These are phyloP conservation scores for Populus deltoides DNA, from an alignment of 345 rosid genomes.

Conservation along the genomic window DNA sequence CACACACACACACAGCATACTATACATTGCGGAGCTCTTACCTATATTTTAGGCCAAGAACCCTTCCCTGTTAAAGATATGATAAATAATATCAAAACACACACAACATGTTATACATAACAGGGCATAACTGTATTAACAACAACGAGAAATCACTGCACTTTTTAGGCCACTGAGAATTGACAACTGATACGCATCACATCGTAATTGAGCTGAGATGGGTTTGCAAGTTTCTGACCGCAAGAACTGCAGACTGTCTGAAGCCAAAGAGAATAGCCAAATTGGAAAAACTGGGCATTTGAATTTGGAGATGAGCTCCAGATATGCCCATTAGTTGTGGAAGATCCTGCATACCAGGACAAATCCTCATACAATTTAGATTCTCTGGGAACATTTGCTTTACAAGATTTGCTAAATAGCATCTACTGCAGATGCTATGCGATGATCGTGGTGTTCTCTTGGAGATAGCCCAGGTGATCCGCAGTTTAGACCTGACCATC, in stretches of 20 bases:
- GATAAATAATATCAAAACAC: background rate
- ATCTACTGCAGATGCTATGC: slow-evolving; percentile 55
- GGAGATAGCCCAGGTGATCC: slow-evolving; percentile 55
- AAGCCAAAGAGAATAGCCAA: slow-evolving; percentile 5
- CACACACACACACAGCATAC: too few relatives aligned
- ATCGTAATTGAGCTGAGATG: background rate
- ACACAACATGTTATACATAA: background rate
- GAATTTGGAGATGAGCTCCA: too few relatives aligned
- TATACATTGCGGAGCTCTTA: too few relatives aligned
- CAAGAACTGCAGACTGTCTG: slow-evolving; percentile 28
- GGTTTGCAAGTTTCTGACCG: slow-evolving; percentile 24
- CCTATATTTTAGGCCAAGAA: too few relatives aligned
- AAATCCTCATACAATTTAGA: too few relatives aligned
- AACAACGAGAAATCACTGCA: background rate
- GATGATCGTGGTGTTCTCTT: slow-evolving; percentile 46
- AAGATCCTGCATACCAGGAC: too few relatives aligned
- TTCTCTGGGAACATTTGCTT: too few relatives aligned
- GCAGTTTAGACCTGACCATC: slow-evolving; percentile 42
- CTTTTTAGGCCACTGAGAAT: background rate
- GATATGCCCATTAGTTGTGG: too few relatives aligned
- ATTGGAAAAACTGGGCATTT: too few relatives aligned
- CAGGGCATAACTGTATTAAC: background rate
- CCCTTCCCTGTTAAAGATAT: too few relatives aligned
- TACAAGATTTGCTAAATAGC: background rate
- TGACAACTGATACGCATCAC: background rate